Base-by-base conservation (phyloP, 176 grass and related monocot species). In the Tillandsia leiboldiana region DNA sequence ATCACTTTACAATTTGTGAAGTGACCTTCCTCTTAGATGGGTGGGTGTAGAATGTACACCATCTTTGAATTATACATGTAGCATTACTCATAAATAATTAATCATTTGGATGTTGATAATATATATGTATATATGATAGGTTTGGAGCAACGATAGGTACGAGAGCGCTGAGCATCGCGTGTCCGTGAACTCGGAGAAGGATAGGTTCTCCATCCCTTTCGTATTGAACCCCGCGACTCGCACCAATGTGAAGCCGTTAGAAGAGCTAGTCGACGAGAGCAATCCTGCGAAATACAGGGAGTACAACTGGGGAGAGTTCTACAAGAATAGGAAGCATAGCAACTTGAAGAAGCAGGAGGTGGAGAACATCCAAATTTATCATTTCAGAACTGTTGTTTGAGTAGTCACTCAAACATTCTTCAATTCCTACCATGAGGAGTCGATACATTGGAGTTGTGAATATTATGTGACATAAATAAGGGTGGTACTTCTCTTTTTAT, bases 131-230 rank as follows among this genome's bases (percentile, higher is more conserved):
- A 24, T 10, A 9, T 59, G n/a, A 17, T 26, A 85, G 89, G 91
- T 96, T 8, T 96, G 92, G 92, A 96, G 92, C 92, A 91, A 96
- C 47, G 88, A 96, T 14, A 78, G 75, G 70, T 91, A 96, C 64
- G 76, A 82, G 78, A 96, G 92, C 48, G 88, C 71, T 6, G 92
- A 96, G 83, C 92, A 96, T 67, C 51, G 92, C 67, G 86, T 75
- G 66, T 78, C 76, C 3, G 83, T 87, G 49, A 91, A 91, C 73
- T 68, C 79, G 6, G 26, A 65, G 9, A 78, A 52, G 70, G 88
- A 96, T 52, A 76, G 91, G 71, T 91, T 88, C 75, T 89, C 83
- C 49, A 81, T 96, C 12, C 81, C 86, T 0, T 91, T 78, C 81
- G 89, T 89, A 75, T 88, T 96, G 81, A 85, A 86, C 76, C 88